Evolutionary conservation across 1,284 basidiomycete genomes (phyloP).

Genomic region (Papiliotrema flavescens): DNA sequence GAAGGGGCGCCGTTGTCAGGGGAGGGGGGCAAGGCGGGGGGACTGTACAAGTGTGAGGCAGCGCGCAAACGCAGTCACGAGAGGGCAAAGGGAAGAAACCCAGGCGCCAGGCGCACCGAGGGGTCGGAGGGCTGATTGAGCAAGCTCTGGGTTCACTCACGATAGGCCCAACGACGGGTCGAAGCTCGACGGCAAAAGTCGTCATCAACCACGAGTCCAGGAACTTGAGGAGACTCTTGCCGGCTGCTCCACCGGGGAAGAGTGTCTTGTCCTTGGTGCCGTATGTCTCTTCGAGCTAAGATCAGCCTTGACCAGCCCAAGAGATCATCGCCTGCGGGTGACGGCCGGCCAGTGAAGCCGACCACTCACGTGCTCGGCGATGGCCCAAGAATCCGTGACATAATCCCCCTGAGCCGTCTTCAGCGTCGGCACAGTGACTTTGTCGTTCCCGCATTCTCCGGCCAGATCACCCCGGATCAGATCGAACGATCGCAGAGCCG

Average conservation of each 20-base stretch:
- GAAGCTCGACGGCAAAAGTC: conserved; percentile 19
- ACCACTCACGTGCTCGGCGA: conserved; percentile 30
- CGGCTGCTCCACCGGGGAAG: conserved; percentile 19
- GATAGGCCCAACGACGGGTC: conserved; percentile 15
- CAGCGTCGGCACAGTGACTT: conserved; percentile 37
- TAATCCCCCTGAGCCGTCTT: conserved; percentile 13
- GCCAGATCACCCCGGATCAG: conserved; percentile 27
- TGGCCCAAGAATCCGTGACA: conserved; percentile 33
- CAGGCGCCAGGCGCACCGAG: too few species aligned
- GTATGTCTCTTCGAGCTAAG: conserved; percentile 27
- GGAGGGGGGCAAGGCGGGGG: too few species aligned
- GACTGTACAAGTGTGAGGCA: too few species aligned
- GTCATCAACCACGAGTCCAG: conserved; percentile 25
- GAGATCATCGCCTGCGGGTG: too few species aligned
- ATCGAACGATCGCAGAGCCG: conserved; percentile 15
- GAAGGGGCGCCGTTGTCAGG: too few species aligned
- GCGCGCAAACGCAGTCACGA: too few species aligned
- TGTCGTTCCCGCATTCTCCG: conserved; percentile 23
- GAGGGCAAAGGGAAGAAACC: too few species aligned
- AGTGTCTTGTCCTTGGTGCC: conserved; percentile 21
- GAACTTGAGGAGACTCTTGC: conserved; percentile 25
- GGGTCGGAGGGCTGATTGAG: too few species aligned
- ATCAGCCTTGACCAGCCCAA: too few species aligned
- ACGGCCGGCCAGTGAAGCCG: too few species aligned
- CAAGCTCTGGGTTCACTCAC: too few species aligned